Conservation (phyloP, 2,329 filamentous ascomycete genomes). For the Claviceps pazoutovae region DNA sequence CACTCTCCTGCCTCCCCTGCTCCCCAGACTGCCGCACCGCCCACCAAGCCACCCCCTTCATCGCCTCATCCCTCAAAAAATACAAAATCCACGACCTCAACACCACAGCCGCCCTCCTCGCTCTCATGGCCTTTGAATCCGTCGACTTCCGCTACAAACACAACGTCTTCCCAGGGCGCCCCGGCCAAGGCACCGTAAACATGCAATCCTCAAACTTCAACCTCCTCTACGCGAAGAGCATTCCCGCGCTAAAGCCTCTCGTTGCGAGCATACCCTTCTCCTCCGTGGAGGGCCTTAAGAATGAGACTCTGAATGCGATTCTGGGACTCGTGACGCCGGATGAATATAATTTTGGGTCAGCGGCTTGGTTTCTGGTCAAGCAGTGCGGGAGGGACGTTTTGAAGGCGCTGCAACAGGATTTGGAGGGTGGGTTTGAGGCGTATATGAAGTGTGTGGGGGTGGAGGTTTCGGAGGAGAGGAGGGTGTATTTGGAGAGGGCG, state of each 20-base stretch:
- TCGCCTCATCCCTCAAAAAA: slow-evolving; percentile 40
- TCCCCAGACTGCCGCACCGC: slow-evolving; percentile 51
- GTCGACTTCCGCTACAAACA: slow-evolving; percentile 56
- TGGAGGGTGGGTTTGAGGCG: slow-evolving; percentile 26
- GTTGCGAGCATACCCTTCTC: slow-evolving; percentile 15
- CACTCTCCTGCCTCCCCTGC: slow-evolving; percentile 36
- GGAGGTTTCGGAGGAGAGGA: slow-evolving; percentile 17
- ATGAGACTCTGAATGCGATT: slow-evolving; percentile 22
- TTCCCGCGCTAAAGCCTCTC: slow-evolving; percentile 23
- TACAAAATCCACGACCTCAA: slow-evolving; percentile 41
- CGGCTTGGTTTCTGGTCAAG: slow-evolving; percentile 35
- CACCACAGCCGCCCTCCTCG: slow-evolving; percentile 56
- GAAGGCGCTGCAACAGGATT: slow-evolving; percentile 19
- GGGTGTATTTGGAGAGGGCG: slow-evolving; percentile 29
- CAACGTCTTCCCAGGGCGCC: slow-evolving; percentile 41
- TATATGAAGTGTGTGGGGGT: slow-evolving; percentile 37
- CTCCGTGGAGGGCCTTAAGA: neutral
- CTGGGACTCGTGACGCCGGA: slow-evolving; percentile 32
- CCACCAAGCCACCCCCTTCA: slow-evolving; percentile 40
- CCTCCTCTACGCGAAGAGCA: slow-evolving; percentile 30
- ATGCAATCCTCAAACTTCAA: slow-evolving; percentile 36
- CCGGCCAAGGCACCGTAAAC: slow-evolving; percentile 57
- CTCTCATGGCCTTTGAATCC: slow-evolving; percentile 59
- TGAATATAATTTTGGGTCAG: slow-evolving; percentile 39
- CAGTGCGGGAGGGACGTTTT: slow-evolving; percentile 26